Evolutionary conservation across 306 rosid genomes (phyloP), one percentile per base, ranked within the genome.

Genomic region (Potentilla sterilis): DNA sequence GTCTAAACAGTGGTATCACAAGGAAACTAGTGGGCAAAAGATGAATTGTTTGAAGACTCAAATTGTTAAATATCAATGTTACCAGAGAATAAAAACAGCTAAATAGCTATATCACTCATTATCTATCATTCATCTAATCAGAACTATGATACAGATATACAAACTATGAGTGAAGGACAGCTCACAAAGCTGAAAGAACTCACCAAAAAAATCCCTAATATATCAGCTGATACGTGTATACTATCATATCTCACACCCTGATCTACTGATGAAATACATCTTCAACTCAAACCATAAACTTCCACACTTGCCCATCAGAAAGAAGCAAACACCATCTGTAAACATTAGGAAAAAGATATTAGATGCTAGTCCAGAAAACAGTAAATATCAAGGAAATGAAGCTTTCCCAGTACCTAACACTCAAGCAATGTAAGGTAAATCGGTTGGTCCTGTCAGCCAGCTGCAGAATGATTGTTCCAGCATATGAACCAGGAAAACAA

Each of bases 61-160:
- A 10, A 67, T 69, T 58, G 55, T 40, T 6, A 13, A 38, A n/a
- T 66, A 4, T 52, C 55, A 44, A n/a, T 16, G 13, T 35, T 16
- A 34, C 10, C 22, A 5, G 40, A 63, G 46, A 9, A 64, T 28
- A 37, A 55, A 84, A 80, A 63, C 44, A 14, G 24, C 47, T 3
- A 69, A 47, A 46, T 43, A 18, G 57, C 46, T 51, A 80, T 48
- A 66, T 70, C 75, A 74, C 82, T 73, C 80, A 42, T 77, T 69
- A 78, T 74, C 84, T 57, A 84, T 77, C 85, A 82, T 81, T 88
- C 83, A 79, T 78, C 87, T 82, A 83, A 75, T 64, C 80, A 82
- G 79, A 78, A 77, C 85, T 78, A 83, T 47, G 78, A 75, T 84
- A 89, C 89, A 85, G 40, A 85, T 85, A 81, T 82, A 81, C 91